Conservation (phyloP, 768 basidiomycete genomes). For the Pulveroboletus sp. region DNA sequence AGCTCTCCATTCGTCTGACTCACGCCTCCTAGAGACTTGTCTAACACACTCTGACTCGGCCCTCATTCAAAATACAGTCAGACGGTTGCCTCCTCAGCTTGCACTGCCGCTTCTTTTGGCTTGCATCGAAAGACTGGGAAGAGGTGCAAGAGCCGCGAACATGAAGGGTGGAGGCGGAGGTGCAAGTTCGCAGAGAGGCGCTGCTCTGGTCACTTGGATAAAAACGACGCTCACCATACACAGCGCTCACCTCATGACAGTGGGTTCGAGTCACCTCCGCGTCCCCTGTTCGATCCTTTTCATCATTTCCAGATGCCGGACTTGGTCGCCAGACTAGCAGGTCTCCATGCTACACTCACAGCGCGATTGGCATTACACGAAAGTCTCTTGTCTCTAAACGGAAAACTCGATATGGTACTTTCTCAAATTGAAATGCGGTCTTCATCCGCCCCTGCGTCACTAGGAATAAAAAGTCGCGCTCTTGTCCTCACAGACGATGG, state of each 20-base stretch:
- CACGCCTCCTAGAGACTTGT: conserved; percentile 82
- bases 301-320: conserved; percentile 71
- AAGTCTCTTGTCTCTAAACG: conserved; percentile 78
- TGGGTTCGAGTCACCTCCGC: conserved; percentile 38
- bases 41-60: conserved; percentile 75
- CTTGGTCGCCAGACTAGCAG: conserved; percentile 80
- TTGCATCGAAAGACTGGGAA: conserved; percentile 84
- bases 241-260: conserved; percentile 91
- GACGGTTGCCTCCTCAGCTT: conserved; percentile 79
- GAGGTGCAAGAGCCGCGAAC: conserved; percentile 63
- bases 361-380: conserved; percentile 79
- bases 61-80: conserved; percentile 84
- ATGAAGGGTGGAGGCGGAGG: conserved; percentile 78
- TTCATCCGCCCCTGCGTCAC: conserved; percentile 58
- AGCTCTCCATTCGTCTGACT: conserved; percentile 92
- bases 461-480: conserved; percentile 42
- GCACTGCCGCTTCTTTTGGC: conserved; percentile 82
- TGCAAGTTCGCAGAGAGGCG: conserved; percentile 74
- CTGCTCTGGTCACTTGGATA: conserved; percentile 68
- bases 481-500: conserved; percentile 32
- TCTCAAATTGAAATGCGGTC: conserved; percentile 90
- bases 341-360: conserved; percentile 76
- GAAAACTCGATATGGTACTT: conserved; percentile 89
- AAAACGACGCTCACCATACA: conserved; percentile 81
- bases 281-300: conserved; percentile 7